Evolutionary conservation across 139 green algal species (phyloP), one percentile per base, ranked within the genome.

Genomic region (Desmodesmus armatus): DNA sequence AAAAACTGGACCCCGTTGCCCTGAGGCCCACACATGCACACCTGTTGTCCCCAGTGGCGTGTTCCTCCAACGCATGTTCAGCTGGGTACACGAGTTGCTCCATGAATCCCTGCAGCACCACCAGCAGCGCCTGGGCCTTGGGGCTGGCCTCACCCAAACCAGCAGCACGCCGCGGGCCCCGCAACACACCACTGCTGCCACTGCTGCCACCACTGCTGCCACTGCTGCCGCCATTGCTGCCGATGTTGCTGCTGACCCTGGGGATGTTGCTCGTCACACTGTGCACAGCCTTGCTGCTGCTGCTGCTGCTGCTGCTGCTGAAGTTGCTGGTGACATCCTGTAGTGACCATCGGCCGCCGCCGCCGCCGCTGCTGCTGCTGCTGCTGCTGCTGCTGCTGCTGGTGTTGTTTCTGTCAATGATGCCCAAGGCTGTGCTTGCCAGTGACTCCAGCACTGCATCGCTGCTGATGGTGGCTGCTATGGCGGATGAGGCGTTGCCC

Each of bases 401-500:
- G 66, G 51, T 33, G 29, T 72, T 70, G 13, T 53, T 60, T 19
- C 78, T 40, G 11, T 65, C 87, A 1, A 95, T 89, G 37, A 96
- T 74, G 31, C 67, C 71, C 51, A 97, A 88, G 0, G 93, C 96
- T 25, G 84, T 67, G 1, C 69, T 41, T 3, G 94, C 92, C 7
- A 99, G 91, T 44, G 82, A 81, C 2, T 66, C 58, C 3, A 97
- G 91, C 60, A 96, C 88, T 23, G 83, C 78, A 21, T 95, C 86
- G 7, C 88, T 76, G 13, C 92, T 93, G 39, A 96, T 84, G n/a
- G 89, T 55, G 0, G 47, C 84, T 0, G 96, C 96, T 40, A 87
- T 84, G 21, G 83, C 85, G 2, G 91, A 94, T 53, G 96, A 98
- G 21, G 97, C 97, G 82, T 99, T 99, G 72, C 97, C 97, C 74